phyloP scores from a whole-genome alignment of 2,329 filamentous ascomycete genomes.

The Colletotrichum lindemuthianum region DNA sequence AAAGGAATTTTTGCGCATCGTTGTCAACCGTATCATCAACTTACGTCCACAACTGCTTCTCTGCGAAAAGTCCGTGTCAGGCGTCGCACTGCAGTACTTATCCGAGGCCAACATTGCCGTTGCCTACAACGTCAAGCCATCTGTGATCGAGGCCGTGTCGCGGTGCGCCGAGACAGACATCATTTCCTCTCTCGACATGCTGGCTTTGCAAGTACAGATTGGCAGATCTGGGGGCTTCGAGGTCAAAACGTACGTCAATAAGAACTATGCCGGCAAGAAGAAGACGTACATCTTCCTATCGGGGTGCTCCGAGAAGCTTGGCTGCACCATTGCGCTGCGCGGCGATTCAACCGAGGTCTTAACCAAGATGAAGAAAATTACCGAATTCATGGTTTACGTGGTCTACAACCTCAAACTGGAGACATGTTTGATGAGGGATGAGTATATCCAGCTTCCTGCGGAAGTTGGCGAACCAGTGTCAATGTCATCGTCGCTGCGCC shows the following conservation, averaged over 20 bases:
- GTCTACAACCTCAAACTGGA: constrained; percentile 98
- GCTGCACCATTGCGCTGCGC: constrained; percentile 92
- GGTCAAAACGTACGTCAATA: constrained; percentile 93
- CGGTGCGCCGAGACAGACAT: constrained; percentile 91
- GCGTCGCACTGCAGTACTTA: constrained; percentile 87
- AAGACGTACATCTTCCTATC: constrained; percentile 98
- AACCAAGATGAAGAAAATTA: constrained; percentile 87
- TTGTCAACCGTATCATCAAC: constrained; percentile 90
- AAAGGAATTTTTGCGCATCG: constrained; percentile 88
- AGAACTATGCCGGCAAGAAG: constrained; percentile 76
- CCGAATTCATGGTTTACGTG: constrained; percentile 99
- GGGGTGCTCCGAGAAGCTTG: constrained; percentile 87
- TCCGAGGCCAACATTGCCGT: constrained; percentile 91
- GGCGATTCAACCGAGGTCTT: constrained; percentile 79
- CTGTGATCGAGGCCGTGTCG: constrained; percentile 93
- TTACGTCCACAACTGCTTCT: constrained; percentile 86
- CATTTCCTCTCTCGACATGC: constrained; percentile 94
- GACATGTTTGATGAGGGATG: constrained; percentile 92
- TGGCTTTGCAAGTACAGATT: constrained; percentile 79
- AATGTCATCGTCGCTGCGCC: constrained; percentile 43
- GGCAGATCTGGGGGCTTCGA: constrained; percentile 89
- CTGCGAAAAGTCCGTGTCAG: constrained; percentile 93
- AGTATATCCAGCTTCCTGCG: constrained; percentile 84
- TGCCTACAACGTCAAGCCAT: constrained; percentile 95
- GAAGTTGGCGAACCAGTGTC: constrained; percentile 54